Evolutionary conservation across 495 filamentous ascomycete genomes (phyloP), one percentile per base, ranked within the genome.

Genomic region (Bathelium albidoporum): DNA sequence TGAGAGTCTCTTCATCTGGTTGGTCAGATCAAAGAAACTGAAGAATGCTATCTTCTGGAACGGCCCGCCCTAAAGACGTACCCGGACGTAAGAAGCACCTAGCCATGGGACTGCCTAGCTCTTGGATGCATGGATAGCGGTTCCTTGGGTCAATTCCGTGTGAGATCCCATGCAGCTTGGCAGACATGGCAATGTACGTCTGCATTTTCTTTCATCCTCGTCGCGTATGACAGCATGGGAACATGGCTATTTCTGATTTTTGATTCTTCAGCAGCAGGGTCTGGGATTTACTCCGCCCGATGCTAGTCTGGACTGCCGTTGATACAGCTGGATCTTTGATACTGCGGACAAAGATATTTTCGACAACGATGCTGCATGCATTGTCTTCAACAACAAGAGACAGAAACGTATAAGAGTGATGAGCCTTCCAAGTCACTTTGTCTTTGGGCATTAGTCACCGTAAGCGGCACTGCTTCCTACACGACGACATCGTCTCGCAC

Each of bases 191-290:
- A 55, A 28, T 26, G 22, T 16, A 55, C 29, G 49, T 55, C 49
- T 55, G 49, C 49, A 55, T 4, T 55, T 55, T 55, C 49, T 10
- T 55, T 24, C 22, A 55, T 55, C 49, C 22, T 55, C 49, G 49
- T 55, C 49, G 49, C 49, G 22, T 24, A 55, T 29, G 49, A 55
- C 24, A 55, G 24, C 22, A 55, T 24, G 24, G 49, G 49, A 49
- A 55, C 49, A 55, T 55, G 49, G 49, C 49, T 55, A 55, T 55
- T 55, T 29, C 49, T 55, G 49, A 28, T 55, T 55, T 55, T 28
- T 5, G 49, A 55, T 55, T 55, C 22, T 55, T 55, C 49, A 55
- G 49, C 49, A 55, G 49, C 49, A 55, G 49, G 49, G 49, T 29
- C 49, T 55, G 49, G 49, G 20, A 49, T n/a, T 49, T 49, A 49